Evolutionary conservation across 148 eudicot genomes (phyloP).

Genomic region (Spergularia marina): DNA sequence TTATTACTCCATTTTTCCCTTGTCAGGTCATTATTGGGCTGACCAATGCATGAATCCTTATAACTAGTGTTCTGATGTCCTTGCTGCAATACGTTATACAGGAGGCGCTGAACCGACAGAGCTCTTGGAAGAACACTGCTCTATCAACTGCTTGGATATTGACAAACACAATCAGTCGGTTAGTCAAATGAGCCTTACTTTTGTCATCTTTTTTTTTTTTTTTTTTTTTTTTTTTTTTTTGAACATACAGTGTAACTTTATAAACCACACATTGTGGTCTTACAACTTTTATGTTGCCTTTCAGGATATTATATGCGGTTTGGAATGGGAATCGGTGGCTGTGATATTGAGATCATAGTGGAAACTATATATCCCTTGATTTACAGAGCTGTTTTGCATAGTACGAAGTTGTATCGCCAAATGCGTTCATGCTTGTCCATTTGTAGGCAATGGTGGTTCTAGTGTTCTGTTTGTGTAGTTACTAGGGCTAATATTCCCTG

Average conservation of each 20-base stretch:
- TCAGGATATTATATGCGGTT: constrained; percentile 78
- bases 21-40: background rate
- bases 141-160: constrained; percentile 79
- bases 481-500: no score
- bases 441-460: background rate
- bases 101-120: constrained; percentile 64
- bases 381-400: background rate
- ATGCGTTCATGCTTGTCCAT: background rate
- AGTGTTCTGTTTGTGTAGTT: background rate
- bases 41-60: background rate
- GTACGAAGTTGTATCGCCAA: background rate
- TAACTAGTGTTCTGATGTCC: background rate
- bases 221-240: no score
- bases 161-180: constrained; percentile 71
- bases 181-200: constrained; percentile 19
- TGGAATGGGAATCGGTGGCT: constrained; percentile 93
- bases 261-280: background rate
- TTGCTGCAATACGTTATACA: background rate
- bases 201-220: no score
- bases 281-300: constrained; percentile 13
- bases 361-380: constrained; percentile 2
- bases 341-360: constrained; percentile 57
- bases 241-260: background rate
- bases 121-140: constrained; percentile 81
- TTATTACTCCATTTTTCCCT: background rate